phyloP scores from a whole-genome alignment of 345 rosid species.

The Hibiscus trionum region DNA sequence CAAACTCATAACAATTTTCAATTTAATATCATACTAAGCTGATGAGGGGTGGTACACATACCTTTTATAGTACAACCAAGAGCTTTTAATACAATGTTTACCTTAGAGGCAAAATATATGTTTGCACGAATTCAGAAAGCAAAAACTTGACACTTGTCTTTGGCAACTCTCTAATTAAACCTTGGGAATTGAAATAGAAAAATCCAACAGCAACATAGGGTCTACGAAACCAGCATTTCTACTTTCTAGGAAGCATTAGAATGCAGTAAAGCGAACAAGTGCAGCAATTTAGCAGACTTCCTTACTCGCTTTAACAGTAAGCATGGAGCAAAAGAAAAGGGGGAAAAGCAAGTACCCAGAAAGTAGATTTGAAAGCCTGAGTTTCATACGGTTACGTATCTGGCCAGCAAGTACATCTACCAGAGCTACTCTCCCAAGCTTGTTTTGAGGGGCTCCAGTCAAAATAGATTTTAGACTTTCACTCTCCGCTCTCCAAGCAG shows the following conservation, averaged over 20 bases:
- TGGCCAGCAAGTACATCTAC: conserved; percentile 87
- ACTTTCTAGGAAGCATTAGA: neutral
- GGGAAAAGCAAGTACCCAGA: conserved; percentile 59
- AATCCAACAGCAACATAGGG: neutral
- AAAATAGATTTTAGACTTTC: conserved; percentile 78
- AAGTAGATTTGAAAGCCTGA: conserved; percentile 86
- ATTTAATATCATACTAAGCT: neutral
- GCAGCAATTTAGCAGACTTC: neutral
- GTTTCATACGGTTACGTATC: conserved; percentile 85
- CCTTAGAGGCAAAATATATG: neutral
- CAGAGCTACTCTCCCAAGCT: conserved; percentile 91
- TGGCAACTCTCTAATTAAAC: neutral
- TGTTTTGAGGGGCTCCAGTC: conserved; percentile 79
- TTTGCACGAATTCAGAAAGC: neutral
- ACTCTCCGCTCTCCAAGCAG: conserved; percentile 96
- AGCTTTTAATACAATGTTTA: neutral
- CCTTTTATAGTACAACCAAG: neutral
- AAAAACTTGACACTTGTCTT: neutral
- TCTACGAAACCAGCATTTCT: neutral
- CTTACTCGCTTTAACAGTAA: neutral
- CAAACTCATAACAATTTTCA: neutral
- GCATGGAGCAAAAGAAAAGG: neutral
- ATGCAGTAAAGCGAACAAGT: neutral
- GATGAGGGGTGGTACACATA: neutral
- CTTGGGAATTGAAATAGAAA: neutral